phyloP scores from a whole-genome alignment of 352 stramenopile genomes.

The Globisporangium camurandrum region DNA sequence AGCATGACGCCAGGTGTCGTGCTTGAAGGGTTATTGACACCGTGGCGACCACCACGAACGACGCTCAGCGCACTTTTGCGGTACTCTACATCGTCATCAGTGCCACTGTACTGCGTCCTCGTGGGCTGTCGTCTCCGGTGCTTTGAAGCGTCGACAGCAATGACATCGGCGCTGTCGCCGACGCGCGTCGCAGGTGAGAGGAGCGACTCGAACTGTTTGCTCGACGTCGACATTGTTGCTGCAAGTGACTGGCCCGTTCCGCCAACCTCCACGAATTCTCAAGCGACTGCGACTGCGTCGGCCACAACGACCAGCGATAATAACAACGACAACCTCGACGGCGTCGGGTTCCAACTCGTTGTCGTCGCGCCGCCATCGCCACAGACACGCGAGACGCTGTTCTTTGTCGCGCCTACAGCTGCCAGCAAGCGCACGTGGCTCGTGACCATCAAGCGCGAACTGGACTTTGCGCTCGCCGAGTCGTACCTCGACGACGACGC shows the following conservation, averaged over 20 bases:
- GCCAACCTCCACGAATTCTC: too few relatives aligned
- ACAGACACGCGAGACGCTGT: constrained; percentile 11
- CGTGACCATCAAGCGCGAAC: constrained; percentile 42
- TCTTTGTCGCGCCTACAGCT: constrained; percentile 31
- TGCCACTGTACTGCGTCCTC: constrained; percentile 30
- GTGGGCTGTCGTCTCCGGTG: constrained; percentile 20
- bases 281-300: not conserved
- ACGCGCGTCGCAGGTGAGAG: not conserved
- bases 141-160: constrained; percentile 17
- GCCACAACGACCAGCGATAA: not conserved
- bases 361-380: constrained; percentile 6
- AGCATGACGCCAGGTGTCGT: constrained; percentile 23
- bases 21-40: constrained; percentile 48
- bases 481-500: constrained; percentile 48
- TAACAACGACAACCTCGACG: constrained; percentile 15
- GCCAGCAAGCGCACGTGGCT: constrained; percentile 43
- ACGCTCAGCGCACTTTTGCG: too few relatives aligned
- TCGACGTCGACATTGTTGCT: constrained; percentile 30
- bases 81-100: too few relatives aligned
- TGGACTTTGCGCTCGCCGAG: constrained; percentile 53
- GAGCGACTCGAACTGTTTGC: not conserved
- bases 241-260: constrained; percentile 55
- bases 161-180: not conserved
- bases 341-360: constrained; percentile 32
- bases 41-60: constrained; percentile 31